Evolutionary conservation across 768 basidiomycete genomes (phyloP).

Genomic region (Auricularia sp.): DNA sequence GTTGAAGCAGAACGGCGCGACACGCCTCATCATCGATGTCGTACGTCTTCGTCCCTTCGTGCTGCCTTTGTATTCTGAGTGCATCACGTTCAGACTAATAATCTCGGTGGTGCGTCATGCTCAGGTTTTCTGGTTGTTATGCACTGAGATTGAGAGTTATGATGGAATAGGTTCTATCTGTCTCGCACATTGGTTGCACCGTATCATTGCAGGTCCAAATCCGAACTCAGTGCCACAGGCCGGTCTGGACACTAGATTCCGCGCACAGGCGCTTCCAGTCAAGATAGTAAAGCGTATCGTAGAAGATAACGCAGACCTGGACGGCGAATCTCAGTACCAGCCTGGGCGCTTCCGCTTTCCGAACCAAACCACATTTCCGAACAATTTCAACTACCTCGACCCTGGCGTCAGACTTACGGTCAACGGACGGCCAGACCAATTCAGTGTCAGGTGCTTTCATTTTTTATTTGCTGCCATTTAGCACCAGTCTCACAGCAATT

Average conservation of each 20-base stretch:
- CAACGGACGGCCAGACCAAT: slow-evolving; percentile 42
- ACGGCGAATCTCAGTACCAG: slow-evolving; percentile 36
- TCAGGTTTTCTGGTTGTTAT: background rate
- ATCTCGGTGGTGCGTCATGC: slow-evolving; percentile 20
- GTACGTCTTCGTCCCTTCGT: slow-evolving; percentile 13
- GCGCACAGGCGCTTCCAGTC: slow-evolving; percentile 40
- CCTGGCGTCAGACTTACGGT: slow-evolving; percentile 33
- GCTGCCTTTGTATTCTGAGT: background rate
- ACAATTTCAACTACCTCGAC: slow-evolving; percentile 35
- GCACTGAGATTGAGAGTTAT: background rate
- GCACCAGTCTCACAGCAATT: background rate
- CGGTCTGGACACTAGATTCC: slow-evolving; percentile 40
- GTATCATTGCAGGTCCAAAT: slow-evolving; percentile 43
- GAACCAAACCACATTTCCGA: slow-evolving; percentile 33
- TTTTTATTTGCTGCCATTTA: background rate
- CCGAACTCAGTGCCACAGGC: slow-evolving; percentile 43
- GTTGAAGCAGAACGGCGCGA: slow-evolving; percentile 39
- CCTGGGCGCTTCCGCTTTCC: slow-evolving; percentile 40
- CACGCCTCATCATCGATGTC: slow-evolving; percentile 48
- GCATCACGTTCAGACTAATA: slow-evolving; percentile 15
- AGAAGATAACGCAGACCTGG: slow-evolving; percentile 33
- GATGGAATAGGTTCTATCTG: slow-evolving; percentile 39
- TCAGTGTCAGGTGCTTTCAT: slow-evolving; percentile 30
- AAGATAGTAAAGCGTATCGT: slow-evolving; percentile 37
- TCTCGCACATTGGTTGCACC: slow-evolving; percentile 36